Evolutionary conservation across 441 rosid genomes (phyloP).

Genomic region (Populus hybrid): DNA sequence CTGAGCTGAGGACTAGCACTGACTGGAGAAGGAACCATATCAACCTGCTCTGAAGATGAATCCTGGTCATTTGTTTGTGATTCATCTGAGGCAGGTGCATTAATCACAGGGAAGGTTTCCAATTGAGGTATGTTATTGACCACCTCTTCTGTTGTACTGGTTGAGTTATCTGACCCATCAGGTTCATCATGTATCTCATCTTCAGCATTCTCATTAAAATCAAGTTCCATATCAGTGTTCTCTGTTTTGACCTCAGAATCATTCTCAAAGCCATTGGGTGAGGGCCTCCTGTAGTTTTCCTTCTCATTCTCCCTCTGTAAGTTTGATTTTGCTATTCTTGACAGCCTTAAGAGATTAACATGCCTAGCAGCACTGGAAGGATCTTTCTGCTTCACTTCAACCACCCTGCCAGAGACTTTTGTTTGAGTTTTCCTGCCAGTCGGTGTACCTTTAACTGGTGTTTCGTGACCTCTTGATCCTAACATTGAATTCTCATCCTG

Average conservation of each 20-base stretch:
- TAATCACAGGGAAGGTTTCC: slow-evolving; percentile 38
- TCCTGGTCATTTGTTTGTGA: slow-evolving; percentile 50
- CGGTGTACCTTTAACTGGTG: slow-evolving; percentile 60
- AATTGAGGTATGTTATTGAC: slow-evolving; percentile 36
- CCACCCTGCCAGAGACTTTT: slow-evolving; percentile 51
- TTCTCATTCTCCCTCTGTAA: slow-evolving; percentile 93
- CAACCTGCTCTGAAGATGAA: slow-evolving; percentile 48
- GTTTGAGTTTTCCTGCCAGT: slow-evolving; percentile 53
- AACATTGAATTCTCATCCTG: slow-evolving; percentile 58
- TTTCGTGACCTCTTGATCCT: slow-evolving; percentile 56
- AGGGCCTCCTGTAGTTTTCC: slow-evolving; percentile 89
- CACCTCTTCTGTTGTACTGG: slow-evolving; percentile 40
- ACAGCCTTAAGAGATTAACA: slow-evolving; percentile 84
- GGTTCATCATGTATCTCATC: slow-evolving; percentile 79
- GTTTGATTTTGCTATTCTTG: slow-evolving; percentile 88
- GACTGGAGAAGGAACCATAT: slow-evolving; percentile 57
- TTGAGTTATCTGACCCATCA: slow-evolving; percentile 55
- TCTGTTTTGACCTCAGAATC: slow-evolving; percentile 89
- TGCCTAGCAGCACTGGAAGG: slow-evolving; percentile 56
- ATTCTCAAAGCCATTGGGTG: slow-evolving; percentile 69
- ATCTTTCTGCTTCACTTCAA: slow-evolving; percentile 68
- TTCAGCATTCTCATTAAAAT: slow-evolving; percentile 79
- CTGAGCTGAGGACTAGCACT: slow-evolving; percentile 64
- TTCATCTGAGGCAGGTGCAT: slow-evolving; percentile 47
- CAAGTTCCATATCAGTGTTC: slow-evolving; percentile 96